Conservation (phyloP, 1,139 yeast genomes). For the Citeromyces hawaiiensis region DNA sequence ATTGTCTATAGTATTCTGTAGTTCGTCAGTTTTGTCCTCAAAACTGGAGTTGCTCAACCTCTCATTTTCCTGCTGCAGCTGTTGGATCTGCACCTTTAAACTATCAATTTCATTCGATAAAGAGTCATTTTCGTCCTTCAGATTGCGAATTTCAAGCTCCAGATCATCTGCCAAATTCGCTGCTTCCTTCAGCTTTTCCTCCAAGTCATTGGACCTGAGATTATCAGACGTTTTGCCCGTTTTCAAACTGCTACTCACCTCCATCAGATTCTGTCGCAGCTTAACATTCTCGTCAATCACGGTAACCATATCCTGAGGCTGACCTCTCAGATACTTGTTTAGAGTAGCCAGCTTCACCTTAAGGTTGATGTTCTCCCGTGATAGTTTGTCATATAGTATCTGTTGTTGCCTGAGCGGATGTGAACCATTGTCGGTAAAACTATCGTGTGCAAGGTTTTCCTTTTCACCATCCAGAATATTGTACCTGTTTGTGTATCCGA, state of each 20-base stretch:
- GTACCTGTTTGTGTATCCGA: conserved; percentile 6
- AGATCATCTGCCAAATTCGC: conserved; percentile 7
- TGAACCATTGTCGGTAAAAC: conserved; percentile 17
- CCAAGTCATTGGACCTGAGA: conserved; percentile 8
- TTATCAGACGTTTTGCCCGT: conserved; percentile 10
- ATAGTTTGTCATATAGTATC: conserved; percentile 31
- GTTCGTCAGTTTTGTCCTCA: neutral
- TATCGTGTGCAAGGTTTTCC: conserved; percentile 5
- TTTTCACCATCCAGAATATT: conserved; percentile 9
- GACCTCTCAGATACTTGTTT: conserved; percentile 29
- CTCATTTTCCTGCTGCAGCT: neutral
- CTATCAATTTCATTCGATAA: conserved; percentile 8
- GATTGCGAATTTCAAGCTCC: conserved; percentile 5
- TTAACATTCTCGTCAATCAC: conserved; percentile 25
- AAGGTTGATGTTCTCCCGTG: conserved; percentile 50
- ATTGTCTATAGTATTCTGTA: neutral
- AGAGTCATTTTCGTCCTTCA: conserved; percentile 8
- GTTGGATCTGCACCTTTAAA: conserved; percentile 5
- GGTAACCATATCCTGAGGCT: conserved; percentile 28
- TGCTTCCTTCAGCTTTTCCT: conserved; percentile 8
- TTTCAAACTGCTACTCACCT: conserved; percentile 13
- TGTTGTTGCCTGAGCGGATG: conserved; percentile 44
- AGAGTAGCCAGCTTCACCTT: conserved; percentile 44
- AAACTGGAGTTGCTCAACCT: neutral
- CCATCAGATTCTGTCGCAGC: conserved; percentile 25